Percentiles rank a stretch among this genome's conserved stretches.
phyloP scores from a whole-genome alignment of 768 basidiomycete species.

The Roridomyces roridus region DNA sequence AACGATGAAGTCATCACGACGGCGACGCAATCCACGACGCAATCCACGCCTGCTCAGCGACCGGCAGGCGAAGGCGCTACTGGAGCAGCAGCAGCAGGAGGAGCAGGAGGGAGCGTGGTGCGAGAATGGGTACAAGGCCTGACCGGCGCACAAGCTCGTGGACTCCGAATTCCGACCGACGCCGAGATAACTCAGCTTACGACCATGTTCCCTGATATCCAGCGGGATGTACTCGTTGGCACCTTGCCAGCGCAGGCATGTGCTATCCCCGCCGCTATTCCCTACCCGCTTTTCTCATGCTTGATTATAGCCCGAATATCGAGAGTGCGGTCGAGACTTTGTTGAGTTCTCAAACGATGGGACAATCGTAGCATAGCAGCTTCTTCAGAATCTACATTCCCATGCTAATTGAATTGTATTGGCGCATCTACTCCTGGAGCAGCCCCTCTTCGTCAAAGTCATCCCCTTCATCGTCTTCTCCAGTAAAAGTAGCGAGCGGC shows the following conservation, averaged over 20 bases:
- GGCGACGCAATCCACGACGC: conserved; percentile 43
- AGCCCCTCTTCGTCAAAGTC: conserved; percentile 42
- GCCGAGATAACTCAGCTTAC: conserved; percentile 77
- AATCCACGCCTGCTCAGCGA: conserved; percentile 19
- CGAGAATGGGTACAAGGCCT: conserved; percentile 83
- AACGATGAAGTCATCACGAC: conserved; percentile 73
- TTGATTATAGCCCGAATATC: conserved; percentile 63
- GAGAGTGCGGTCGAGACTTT: conserved; percentile 86
- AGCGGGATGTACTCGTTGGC: conserved; percentile 72
- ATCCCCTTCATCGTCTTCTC: conserved; percentile 72
- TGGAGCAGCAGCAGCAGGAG: conserved; percentile 32
- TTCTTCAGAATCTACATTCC: background rate
- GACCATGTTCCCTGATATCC: conserved; percentile 84
- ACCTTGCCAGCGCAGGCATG: conserved; percentile 86
- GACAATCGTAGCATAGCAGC: background rate
- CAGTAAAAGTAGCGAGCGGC: conserved; percentile 86
- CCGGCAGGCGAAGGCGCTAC: no score
- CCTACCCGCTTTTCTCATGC: conserved; percentile 3
- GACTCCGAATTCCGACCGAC: conserved; percentile 74
- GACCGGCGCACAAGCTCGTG: conserved; percentile 67
- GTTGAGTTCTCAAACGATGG: conserved; percentile 51
- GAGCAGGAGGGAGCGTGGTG: conserved; percentile 54
- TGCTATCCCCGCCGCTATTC: no score
- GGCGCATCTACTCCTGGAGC: conserved; percentile 2
- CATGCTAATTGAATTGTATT: background rate